Evolutionary conservation across 805 yeast genomes (phyloP).

Genomic region (Lipomyces oligophaga): DNA sequence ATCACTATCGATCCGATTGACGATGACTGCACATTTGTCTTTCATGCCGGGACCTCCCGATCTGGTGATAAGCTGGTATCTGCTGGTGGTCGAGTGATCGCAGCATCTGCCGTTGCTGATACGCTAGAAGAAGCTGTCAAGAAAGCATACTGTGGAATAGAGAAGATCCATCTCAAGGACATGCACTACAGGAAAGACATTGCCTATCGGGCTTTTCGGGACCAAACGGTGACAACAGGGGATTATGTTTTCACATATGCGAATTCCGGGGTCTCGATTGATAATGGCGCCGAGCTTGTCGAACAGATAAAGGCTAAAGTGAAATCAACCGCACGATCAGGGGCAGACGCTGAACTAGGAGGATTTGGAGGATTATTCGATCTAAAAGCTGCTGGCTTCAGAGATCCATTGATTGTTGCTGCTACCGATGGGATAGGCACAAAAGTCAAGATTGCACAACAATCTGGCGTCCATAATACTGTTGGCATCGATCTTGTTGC

Average conservation of each 20-base stretch:
- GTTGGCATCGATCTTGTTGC: constrained; percentile 98
- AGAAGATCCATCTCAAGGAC: constrained; percentile 62
- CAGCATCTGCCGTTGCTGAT: constrained; percentile 80
- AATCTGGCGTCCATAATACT: constrained; percentile 83
- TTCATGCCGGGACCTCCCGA: constrained; percentile 93
- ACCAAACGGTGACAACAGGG: constrained; percentile 33
- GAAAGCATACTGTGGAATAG: constrained; percentile 82
- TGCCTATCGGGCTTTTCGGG: constrained; percentile 87
- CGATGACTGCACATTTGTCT: constrained; percentile 60
- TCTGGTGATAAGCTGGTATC: constrained; percentile 47
- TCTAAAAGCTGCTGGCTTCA: constrained; percentile 79
- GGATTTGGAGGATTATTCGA: constrained; percentile 98
- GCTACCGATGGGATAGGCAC: constrained; percentile 99
- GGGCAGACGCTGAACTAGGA: constrained; percentile 97
- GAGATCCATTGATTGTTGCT: constrained; percentile 75
- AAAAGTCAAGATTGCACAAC: constrained; percentile 90
- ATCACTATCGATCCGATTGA: constrained; percentile 52
- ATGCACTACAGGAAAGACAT: constrained; percentile 88
- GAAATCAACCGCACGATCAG: constrained; percentile 87
- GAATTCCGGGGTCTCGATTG: constrained; percentile 96
- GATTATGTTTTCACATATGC: constrained; percentile 77
- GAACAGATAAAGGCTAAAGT: constrained; percentile 87
- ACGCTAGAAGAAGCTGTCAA: constrained; percentile 76
- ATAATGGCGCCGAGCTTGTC: constrained; percentile 86
- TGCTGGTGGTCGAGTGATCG: constrained; percentile 95